These are phyloP conservation scores for Hyaloscypha finlandica DNA, from an alignment of 495 filamentous ascomycete genomes.

Conservation along the genomic window DNA sequence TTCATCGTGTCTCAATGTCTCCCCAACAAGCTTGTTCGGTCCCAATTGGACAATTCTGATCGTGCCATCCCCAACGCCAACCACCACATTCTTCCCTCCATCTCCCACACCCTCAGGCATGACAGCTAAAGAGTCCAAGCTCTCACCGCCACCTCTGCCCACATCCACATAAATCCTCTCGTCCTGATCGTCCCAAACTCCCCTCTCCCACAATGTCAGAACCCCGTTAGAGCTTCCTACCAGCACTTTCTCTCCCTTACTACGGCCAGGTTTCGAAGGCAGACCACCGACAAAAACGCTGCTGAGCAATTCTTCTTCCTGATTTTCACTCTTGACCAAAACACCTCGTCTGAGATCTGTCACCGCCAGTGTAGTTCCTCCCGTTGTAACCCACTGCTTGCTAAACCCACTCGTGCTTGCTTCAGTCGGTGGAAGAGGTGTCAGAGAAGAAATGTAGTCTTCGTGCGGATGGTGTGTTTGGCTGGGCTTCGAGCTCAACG, in stretches of 20 bases:
- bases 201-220: conserved; percentile 89
- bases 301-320: conserved; percentile 88
- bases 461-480: conserved; percentile 84
- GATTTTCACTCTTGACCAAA: conserved; percentile 83
- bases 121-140: conserved; percentile 68
- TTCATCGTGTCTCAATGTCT: conserved; percentile 72
- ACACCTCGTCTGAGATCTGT: conserved; percentile 85
- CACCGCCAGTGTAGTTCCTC: conserved; percentile 84
- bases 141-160: conserved; percentile 59
- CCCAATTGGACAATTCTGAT: conserved; percentile 51
- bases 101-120: conserved; percentile 66
- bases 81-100: conserved; percentile 67
- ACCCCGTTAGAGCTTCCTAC: conserved; percentile 80
- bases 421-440: conserved; percentile 74
- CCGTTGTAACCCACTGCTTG: conserved; percentile 92
- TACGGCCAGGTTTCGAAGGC: conserved; percentile 56
- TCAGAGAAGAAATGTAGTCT: conserved; percentile 90
- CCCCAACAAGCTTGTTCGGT: conserved; percentile 58
- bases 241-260: conserved; percentile 73
- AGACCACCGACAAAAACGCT: conserved; percentile 72
- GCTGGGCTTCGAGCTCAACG: conserved; percentile 58
- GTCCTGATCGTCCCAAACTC: conserved; percentile 92
- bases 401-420: conserved; percentile 80
- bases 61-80: conserved; percentile 74
- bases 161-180: conserved; percentile 76